These are phyloP conservation scores for Boletus patriciae DNA, from an alignment of 768 basidiomycete species.

Conservation along the genomic window DNA sequence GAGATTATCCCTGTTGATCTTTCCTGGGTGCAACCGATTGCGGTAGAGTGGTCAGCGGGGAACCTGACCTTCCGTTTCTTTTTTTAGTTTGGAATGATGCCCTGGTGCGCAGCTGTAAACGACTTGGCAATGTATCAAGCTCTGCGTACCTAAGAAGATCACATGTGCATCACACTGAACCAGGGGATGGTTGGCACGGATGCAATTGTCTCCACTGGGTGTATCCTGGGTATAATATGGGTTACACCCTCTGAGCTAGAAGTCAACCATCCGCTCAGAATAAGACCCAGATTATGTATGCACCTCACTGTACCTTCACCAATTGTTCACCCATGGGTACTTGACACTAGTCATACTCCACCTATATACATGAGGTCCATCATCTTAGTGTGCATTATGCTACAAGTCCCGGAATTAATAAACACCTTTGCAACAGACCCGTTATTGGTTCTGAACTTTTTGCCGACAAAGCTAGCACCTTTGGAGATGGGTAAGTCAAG, in stretches of 20 bases:
- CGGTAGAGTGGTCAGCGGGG: too few species aligned
- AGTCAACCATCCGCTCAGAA: too few species aligned
- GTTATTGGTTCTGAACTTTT: slow-evolving; percentile 17
- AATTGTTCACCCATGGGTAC: neutral
- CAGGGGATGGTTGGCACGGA: too few species aligned
- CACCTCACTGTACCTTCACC: neutral
- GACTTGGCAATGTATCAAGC: too few species aligned
- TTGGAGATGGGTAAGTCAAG: slow-evolving; percentile 7
- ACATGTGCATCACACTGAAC: too few species aligned
- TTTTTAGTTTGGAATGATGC: neutral
- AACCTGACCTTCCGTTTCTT: too few species aligned
- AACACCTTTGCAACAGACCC: neutral
- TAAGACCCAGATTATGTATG: neutral
- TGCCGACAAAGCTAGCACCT: slow-evolving; percentile 3
- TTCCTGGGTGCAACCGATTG: too few species aligned
- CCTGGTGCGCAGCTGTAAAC: too few species aligned
- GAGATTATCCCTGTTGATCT: too few species aligned
- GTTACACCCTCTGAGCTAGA: neutral
- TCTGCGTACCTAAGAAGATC: too few species aligned
- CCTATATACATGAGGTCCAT: slow-evolving; percentile 5
- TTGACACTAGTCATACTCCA: neutral
- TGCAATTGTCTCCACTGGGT: neutral
- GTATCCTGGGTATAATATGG: neutral
- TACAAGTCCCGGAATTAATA: neutral
- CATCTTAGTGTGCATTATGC: neutral